A percentile compares a stretch with the other conserved stretches of the same genome.
Evolutionary conservation across 352 stramenopile species (phyloP).

Genomic region (Globisporangium okanoganense): DNA sequence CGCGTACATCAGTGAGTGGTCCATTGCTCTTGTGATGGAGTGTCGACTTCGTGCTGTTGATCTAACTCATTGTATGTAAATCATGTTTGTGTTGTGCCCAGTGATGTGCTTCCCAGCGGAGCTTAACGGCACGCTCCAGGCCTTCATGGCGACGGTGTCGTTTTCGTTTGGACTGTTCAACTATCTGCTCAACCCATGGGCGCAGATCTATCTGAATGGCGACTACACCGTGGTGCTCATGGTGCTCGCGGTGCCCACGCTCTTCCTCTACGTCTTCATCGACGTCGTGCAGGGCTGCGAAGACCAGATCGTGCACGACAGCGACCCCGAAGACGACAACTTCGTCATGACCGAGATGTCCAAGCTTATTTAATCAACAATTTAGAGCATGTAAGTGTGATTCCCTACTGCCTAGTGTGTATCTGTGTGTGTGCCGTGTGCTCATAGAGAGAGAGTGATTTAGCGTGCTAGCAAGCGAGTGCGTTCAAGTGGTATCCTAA

Average conservation of each 20-base stretch:
- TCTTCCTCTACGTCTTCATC: conserved; percentile 65
- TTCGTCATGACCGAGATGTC: conserved; percentile 25
- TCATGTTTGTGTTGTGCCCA: no score
- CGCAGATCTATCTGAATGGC: conserved; percentile 60
- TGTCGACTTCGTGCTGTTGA: no score
- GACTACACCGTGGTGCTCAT: conserved; percentile 60
- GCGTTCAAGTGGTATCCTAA: conserved; percentile 11
- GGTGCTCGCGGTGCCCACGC: conserved; percentile 47
- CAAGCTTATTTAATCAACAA: conserved; percentile 36
- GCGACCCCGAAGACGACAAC: conserved; percentile 19
- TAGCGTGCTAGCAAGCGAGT: no score
- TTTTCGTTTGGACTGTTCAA: conserved; percentile 71
- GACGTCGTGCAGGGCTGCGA: conserved; percentile 56
- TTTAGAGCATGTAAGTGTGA: background rate
- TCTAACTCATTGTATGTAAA: no score
- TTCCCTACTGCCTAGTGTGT: no score
- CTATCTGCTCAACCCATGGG: conserved; percentile 73
- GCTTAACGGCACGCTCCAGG: conserved; percentile 74
- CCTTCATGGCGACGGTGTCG: conserved; percentile 64
- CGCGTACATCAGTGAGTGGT: conserved; percentile 74
- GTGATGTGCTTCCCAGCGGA: conserved; percentile 81
- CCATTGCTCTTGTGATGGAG: background rate
- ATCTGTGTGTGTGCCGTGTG: background rate
- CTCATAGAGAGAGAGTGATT: background rate
- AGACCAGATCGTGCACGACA: conserved; percentile 46